These are phyloP conservation scores for Tetraselmis chui DNA, from an alignment of 139 green algal genomes.

Conservation along the genomic window DNA sequence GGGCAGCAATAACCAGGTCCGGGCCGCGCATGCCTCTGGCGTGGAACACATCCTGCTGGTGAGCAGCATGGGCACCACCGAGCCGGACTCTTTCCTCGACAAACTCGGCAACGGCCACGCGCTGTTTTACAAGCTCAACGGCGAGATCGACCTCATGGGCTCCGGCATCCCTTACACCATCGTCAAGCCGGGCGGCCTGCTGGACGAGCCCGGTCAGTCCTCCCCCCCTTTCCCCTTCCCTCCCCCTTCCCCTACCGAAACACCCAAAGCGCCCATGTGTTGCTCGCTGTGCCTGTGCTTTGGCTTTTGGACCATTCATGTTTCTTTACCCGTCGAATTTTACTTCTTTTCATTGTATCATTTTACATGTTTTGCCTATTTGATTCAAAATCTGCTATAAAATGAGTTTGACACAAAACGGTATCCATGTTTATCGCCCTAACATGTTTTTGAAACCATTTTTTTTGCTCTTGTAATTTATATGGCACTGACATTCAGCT, in stretches of 20 bases:
- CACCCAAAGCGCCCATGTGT: too few species aligned
- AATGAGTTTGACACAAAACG: too few species aligned
- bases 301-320: too few species aligned
- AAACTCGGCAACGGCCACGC: conserved; percentile 3
- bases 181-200: conserved; percentile 2
- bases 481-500: too few species aligned
- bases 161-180: conserved; percentile 6
- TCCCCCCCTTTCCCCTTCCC: neutral
- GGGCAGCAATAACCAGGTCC: neutral
- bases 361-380: too few species aligned
- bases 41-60: conserved; percentile 6
- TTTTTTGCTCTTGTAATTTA: too few species aligned
- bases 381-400: too few species aligned
- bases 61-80: neutral
- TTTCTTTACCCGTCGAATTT: too few species aligned
- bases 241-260: neutral
- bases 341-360: too few species aligned
- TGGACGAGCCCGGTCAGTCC: neutral
- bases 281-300: too few species aligned
- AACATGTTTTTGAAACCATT: too few species aligned
- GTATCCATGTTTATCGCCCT: too few species aligned
- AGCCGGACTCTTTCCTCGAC: conserved; percentile 5
- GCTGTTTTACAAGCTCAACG: conserved; percentile 7
- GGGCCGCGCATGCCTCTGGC: neutral
- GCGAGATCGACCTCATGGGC: conserved; percentile 4